These are phyloP conservation scores for Yamadazyma conglobata DNA, from an alignment of 1,139 yeast species.

Conservation along the genomic window DNA sequence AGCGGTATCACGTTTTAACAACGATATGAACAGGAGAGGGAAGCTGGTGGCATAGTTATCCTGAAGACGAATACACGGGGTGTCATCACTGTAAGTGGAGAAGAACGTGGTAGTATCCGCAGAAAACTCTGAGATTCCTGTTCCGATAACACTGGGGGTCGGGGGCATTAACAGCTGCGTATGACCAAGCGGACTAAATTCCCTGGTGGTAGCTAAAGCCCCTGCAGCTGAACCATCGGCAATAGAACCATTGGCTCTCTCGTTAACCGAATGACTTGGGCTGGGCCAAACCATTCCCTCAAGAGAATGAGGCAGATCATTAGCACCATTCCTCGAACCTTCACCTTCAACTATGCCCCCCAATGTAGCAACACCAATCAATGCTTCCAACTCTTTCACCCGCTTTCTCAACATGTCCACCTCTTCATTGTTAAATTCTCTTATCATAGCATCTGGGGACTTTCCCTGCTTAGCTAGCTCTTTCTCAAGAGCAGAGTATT, in stretches of 20 bases:
- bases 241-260: not conserved
- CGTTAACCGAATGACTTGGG: too few relatives aligned
- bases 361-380: slow-evolving; percentile 5
- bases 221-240: not conserved
- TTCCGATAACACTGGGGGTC: not conserved
- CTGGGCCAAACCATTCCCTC: not conserved
- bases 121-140: not conserved
- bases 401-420: slow-evolving; percentile 3
- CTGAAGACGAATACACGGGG: slow-evolving; percentile 9
- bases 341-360: too few relatives aligned
- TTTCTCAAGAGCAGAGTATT: slow-evolving; percentile 15
- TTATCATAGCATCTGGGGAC: slow-evolving; percentile 8
- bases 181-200: not conserved
- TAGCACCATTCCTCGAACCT: too few relatives aligned
- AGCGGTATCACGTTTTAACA: slow-evolving; percentile 13
- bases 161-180: too few relatives aligned
- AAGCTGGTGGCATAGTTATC: slow-evolving; percentile 11
- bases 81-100: slow-evolving; percentile 7
- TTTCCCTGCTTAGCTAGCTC: slow-evolving; percentile 16
- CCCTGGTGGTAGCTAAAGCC: not conserved
- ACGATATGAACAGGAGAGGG: slow-evolving; percentile 12
- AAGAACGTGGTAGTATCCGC: slow-evolving; percentile 11
- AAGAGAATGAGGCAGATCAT: not conserved
- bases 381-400: slow-evolving; percentile 9
- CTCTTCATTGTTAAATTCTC: slow-evolving; percentile 3